Conservation (phyloP, 371 early-diverging fungal genomes). For the Coemansia sp. region DNA sequence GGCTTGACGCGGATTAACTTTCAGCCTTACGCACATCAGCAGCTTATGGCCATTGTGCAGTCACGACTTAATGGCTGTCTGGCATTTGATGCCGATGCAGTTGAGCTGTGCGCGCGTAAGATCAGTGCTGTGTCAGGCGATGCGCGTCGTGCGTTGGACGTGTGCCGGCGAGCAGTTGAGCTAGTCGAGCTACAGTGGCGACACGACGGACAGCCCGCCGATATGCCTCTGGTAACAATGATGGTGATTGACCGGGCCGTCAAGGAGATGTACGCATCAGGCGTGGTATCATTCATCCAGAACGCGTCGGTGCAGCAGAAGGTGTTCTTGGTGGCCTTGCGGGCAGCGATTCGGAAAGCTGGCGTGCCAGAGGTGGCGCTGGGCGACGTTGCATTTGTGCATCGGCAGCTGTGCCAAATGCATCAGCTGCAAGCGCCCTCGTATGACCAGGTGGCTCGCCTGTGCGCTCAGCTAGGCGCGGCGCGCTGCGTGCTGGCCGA, state of each 20-base stretch:
- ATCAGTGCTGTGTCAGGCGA: conserved; percentile 97
- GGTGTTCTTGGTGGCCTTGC: conserved; percentile 74
- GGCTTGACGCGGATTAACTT: conserved; percentile 89
- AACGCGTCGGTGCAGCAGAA: conserved; percentile 80
- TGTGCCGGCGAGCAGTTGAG: conserved; percentile 87
- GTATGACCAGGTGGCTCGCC: conserved; percentile 60
- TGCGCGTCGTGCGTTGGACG: conserved; percentile 94
- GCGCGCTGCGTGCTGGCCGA: conserved; percentile 64
- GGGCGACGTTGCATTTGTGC: conserved; percentile 63
- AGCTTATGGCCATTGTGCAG: conserved; percentile 81
- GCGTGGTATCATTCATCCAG: conserved; percentile 70
- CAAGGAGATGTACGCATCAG: conserved; percentile 81
- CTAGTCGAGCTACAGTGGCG: conserved; percentile 63
- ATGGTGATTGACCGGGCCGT: conserved; percentile 74
- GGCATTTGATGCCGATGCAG: conserved; percentile 78
- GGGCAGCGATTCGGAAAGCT: conserved; percentile 61
- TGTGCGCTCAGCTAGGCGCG: conserved; percentile 72
- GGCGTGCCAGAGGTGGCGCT: conserved; percentile 79
- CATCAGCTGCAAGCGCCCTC: conserved; percentile 64
- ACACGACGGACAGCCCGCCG: background rate
- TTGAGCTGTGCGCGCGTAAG: conserved; percentile 93
- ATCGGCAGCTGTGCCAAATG: conserved; percentile 66
- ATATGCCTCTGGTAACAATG: conserved; percentile 65
- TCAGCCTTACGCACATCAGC: conserved; percentile 82
- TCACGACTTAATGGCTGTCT: conserved; percentile 73